Base-by-base conservation (phyloP, 2,329 filamentous ascomycete species). In the Herpotrichia juniperi region DNA sequence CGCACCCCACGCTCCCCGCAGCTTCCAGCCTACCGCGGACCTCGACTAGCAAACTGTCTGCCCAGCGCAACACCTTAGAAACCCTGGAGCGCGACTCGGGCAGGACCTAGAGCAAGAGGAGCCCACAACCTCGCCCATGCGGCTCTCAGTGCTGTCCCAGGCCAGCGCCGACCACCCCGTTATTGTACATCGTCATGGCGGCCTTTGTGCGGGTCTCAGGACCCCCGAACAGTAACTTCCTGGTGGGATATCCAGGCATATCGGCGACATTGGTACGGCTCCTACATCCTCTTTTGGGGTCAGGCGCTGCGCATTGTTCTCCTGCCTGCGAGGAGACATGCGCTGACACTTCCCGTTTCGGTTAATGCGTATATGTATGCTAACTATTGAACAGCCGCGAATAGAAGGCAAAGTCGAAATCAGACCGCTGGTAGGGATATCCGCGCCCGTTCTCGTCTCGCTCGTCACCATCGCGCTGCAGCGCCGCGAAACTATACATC, bases 391-490 rank as follows among this genome's bases (percentile, higher is more conserved):
- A 32, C 69, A 97, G 91, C 94, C 94, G 68, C 90, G 94, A 72
- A 93, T 99, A 78, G 93, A 97, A 81, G 94, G 94, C 66, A 96
- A 94, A 73, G 94, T 99, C 72, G 94, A 97, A 78, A 94, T 99
- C 66, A 87, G 94, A 54, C 94, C 94, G 35, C 87, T 87, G 48
- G 83, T 88, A 57, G 93, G 94, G 55, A 87, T 89, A 66, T 93
- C 92, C 16, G 92, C 92, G 64, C 92, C 94, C 35, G 93, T 97
- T 66, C 86, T 89, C 69, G 82, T 99, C 69, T 97, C 93, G 43
- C 85, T 97, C 62, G 93, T 97, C 62, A 93, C 93, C 66, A 96
- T 99, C 80, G 93, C 89, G 66, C 84, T 99, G 50, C 92, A 96
- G 70, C 88, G 93, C 67, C 87, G 91, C 78, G 94, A 99, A 79